Conservation (phyloP, 495 filamentous ascomycete species). For the Aspergillus bridgeri region DNA sequence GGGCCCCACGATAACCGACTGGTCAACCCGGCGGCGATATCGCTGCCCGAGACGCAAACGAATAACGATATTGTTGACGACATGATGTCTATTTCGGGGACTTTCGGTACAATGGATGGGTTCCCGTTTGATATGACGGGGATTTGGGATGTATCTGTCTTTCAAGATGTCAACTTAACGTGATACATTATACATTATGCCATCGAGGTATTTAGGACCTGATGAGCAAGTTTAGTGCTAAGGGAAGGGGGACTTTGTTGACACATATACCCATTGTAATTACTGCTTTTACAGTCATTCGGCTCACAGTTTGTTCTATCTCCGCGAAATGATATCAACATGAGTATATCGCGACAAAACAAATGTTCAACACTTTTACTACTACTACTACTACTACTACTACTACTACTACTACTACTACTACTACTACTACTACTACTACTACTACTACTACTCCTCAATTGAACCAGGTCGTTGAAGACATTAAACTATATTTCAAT, state of each 20-base stretch:
- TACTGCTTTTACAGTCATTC: neutral
- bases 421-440: too few species aligned
- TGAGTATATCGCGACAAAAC: neutral
- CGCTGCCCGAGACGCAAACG: slow-evolving; percentile 45
- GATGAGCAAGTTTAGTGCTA: neutral
- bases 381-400: too few species aligned
- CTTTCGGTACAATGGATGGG: slow-evolving; percentile 49
- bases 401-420: too few species aligned
- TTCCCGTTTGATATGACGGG: slow-evolving; percentile 52
- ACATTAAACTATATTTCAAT: slow-evolving; percentile 24
- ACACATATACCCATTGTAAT: neutral
- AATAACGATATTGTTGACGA: slow-evolving; percentile 51
- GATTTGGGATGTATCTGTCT: slow-evolving; percentile 49
- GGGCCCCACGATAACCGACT: slow-evolving; percentile 26
- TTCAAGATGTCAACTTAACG: slow-evolving; percentile 44
- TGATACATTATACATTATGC: slow-evolving; percentile 12
- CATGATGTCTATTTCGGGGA: slow-evolving; percentile 51
- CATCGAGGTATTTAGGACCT: neutral
- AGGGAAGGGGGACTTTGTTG: neutral
- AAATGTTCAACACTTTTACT: slow-evolving; percentile 7
- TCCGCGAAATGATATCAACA: neutral
- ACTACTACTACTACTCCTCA: too few species aligned
- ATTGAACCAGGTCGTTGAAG: neutral
- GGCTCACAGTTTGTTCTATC: neutral
- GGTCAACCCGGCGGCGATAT: slow-evolving; percentile 44